phyloP scores from a whole-genome alignment of 1,284 basidiomycete genomes.

The Peniophora sp. region DNA sequence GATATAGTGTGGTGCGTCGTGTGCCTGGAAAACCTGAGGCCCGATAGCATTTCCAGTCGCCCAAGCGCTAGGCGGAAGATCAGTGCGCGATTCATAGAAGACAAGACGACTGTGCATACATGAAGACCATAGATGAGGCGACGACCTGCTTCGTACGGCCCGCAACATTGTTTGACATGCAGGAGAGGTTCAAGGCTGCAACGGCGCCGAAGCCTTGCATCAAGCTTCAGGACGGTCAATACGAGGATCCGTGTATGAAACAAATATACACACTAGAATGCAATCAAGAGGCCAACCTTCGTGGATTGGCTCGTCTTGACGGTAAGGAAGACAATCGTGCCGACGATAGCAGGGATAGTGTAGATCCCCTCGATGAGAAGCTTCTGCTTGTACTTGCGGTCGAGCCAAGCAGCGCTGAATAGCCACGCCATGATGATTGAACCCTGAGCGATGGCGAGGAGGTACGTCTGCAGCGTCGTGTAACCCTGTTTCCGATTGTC shows the following conservation, averaged over 20 bases:
- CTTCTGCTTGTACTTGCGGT: conserved; percentile 35
- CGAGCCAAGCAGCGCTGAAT: conserved; percentile 37
- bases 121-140: conserved; percentile 35
- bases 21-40: conserved; percentile 39
- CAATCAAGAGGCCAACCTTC: conserved; percentile 39
- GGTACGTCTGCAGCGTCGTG: conserved; percentile 38
- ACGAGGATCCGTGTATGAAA: conserved; percentile 1
- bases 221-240: conserved; percentile 20
- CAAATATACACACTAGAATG: conserved; percentile 34
- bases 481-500: conserved; percentile 27
- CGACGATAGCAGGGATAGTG: conserved; percentile 40
- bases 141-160: conserved; percentile 42
- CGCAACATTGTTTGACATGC: conserved; percentile 39
- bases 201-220: conserved; percentile 29
- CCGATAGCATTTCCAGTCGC: conserved; percentile 42
- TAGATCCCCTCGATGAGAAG: conserved; percentile 35
- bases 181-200: conserved; percentile 28
- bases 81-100: not conserved
- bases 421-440: conserved; percentile 40
- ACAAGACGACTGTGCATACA: conserved; percentile 17
- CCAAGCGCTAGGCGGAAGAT: conserved; percentile 27
- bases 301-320: conserved; percentile 32
- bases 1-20: conserved; percentile 39
- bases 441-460: conserved; percentile 45
- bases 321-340: conserved; percentile 40